A percentile compares a stretch with the other conserved stretches of the same genome.
Conservation (phyloP, 805 yeast genomes). For the Ogataea thermomethanolica region DNA sequence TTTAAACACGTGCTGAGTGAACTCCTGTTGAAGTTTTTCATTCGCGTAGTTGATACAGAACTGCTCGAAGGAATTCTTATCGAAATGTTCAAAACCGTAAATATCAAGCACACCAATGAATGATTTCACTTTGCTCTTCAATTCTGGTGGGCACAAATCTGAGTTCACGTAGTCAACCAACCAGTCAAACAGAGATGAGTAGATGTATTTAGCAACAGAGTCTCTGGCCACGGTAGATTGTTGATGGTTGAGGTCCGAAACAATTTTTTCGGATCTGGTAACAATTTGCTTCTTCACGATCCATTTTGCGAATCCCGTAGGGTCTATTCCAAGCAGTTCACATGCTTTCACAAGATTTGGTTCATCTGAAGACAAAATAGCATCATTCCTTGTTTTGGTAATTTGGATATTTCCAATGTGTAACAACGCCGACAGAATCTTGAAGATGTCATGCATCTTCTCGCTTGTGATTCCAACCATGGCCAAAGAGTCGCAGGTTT, state of each 20-base stretch:
- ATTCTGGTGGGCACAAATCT: conserved; percentile 75
- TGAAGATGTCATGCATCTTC: conserved; percentile 66
- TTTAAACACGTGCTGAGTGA: conserved; percentile 95
- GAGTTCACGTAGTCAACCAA: conserved; percentile 77
- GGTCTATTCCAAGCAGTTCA: conserved; percentile 76
- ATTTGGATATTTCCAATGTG: conserved; percentile 92
- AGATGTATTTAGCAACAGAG: conserved; percentile 93
- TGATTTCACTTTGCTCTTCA: conserved; percentile 53
- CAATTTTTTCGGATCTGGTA: conserved; percentile 90
- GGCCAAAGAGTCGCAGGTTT: conserved; percentile 70
- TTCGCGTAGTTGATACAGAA: conserved; percentile 96
- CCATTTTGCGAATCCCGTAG: conserved; percentile 80
- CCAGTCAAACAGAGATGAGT: conserved; percentile 94
- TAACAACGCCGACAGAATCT: conserved; percentile 79
- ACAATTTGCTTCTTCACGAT: conserved; percentile 85
- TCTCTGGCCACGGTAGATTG: conserved; percentile 92
- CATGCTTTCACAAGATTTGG: conserved; percentile 80
- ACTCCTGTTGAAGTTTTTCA: conserved; percentile 95
- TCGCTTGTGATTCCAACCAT: conserved; percentile 69
- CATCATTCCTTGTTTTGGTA: conserved; percentile 79
- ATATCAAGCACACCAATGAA: conserved; percentile 97
- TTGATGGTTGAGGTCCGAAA: conserved; percentile 72
- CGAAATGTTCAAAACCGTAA: conserved; percentile 96
- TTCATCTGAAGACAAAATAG: conserved; percentile 79
- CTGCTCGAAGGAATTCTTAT: conserved; percentile 91